Evolutionary conservation across 2,329 filamentous ascomycete genomes (phyloP).

Genomic region (Pseudocercospora ulei): DNA sequence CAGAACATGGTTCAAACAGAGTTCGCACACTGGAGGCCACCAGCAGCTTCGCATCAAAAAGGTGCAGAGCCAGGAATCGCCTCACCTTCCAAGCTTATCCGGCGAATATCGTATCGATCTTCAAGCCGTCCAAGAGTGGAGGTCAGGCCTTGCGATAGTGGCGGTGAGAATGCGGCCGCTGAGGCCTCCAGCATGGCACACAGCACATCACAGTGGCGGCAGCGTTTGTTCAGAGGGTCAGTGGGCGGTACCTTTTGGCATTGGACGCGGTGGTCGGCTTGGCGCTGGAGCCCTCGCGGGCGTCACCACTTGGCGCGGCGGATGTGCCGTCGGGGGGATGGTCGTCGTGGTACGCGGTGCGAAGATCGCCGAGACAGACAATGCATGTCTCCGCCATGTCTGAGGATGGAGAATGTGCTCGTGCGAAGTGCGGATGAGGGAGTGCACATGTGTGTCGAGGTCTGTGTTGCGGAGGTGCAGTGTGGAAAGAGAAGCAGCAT

Average conservation of each 20-base stretch:
- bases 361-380: conserved; percentile 62
- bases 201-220: conserved; percentile 20
- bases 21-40: conserved; percentile 29
- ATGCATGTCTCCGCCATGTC: conserved; percentile 59
- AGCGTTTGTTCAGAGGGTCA: conserved; percentile 22
- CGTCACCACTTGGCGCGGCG: conserved; percentile 21
- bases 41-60: conserved; percentile 24
- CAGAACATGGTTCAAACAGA: conserved; percentile 23
- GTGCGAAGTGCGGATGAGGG: conserved; percentile 12
- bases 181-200: conserved; percentile 29
- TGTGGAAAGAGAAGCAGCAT: conserved; percentile 14
- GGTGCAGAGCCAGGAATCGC: conserved; percentile 27
- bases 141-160: conserved; percentile 27
- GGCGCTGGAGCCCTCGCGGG: conserved; percentile 24
- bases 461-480: conserved; percentile 13
- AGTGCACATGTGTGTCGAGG: conserved; percentile 17
- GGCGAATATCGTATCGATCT: conserved; percentile 34
- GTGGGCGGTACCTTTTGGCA: conserved; percentile 32
- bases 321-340: conserved; percentile 34
- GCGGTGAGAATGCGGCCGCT: conserved; percentile 18
- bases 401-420: conserved; percentile 12
- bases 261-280: conserved; percentile 24
- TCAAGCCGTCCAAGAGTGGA: conserved; percentile 37
- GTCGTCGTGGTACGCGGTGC: conserved; percentile 47
- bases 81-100: conserved; percentile 37